These are phyloP conservation scores for Xylaria flabelliformis DNA, from an alignment of 495 filamentous ascomycete species.

Conservation along the genomic window DNA sequence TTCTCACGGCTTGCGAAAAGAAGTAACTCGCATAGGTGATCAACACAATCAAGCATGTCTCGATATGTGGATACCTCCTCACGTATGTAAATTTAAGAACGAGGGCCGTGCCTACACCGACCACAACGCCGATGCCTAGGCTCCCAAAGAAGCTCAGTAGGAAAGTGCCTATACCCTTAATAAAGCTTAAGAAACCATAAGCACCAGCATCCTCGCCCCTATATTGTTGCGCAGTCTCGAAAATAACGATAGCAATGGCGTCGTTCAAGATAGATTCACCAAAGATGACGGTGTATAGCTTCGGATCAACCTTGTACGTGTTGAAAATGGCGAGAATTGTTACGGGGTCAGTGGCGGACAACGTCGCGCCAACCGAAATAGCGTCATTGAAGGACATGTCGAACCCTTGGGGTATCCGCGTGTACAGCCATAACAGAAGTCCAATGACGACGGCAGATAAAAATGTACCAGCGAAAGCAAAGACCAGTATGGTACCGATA, in stretches of 20 bases:
- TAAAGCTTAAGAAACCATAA: slow-evolving; percentile 74
- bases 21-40: slow-evolving; percentile 97
- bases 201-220: slow-evolving; percentile 65
- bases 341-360: slow-evolving; percentile 96
- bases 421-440: slow-evolving; percentile 85
- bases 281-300: slow-evolving; percentile 97
- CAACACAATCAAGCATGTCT: slow-evolving; percentile 91
- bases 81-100: slow-evolving; percentile 92
- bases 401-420: slow-evolving; percentile 79
- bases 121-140: slow-evolving; percentile 82
- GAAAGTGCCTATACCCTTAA: slow-evolving; percentile 93
- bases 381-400: slow-evolving; percentile 91
- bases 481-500: slow-evolving; percentile 97
- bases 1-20: slow-evolving; percentile 90
- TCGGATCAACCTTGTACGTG: slow-evolving; percentile 97
- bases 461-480: slow-evolving; percentile 96
- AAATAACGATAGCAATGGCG: slow-evolving; percentile 96
- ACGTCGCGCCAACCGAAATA: slow-evolving; percentile 91
- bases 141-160: slow-evolving; percentile 95
- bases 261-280: slow-evolving; percentile 98
- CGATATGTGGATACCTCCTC: slow-evolving; percentile 90
- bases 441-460: slow-evolving; percentile 95
- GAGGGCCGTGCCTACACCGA: slow-evolving; percentile 86
- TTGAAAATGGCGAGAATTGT: slow-evolving; percentile 99
- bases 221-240: slow-evolving; percentile 95